Evolutionary conservation across 805 yeast species (phyloP), one percentile per base, ranked within the genome.

Genomic region (Candida orba): DNA sequence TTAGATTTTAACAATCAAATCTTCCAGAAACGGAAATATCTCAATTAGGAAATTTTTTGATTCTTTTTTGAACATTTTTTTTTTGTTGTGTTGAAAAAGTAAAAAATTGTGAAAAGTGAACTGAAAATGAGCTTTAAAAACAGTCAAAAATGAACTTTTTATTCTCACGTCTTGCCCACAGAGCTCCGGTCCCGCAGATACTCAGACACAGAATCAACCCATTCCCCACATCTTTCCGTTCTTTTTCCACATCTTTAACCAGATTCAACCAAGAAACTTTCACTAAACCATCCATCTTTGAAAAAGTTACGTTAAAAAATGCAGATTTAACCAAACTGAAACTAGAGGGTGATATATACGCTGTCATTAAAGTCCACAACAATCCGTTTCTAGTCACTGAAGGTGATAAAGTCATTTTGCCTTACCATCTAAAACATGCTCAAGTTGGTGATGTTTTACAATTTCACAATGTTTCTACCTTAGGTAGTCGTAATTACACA

Each of bases 401-500:
- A 52, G 99, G 99, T 20, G 99, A 93, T 63, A 75, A 72, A 51
- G 75, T 93, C 41, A 74, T 79, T 22, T 64, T 93, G 34, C 96
- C 97, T 3, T 90, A 77, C 64, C 76, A 79, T 50, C 59, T 93
- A 69, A 82, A 79, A 54, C 76, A 78, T 42, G 93, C 83, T 10
- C 72, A 79, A 41, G 81, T 91, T 4, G 99, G 99, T 17, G 96
- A 90, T 62, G 70, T 71, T n/a, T 68, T 93, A 41, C 66, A 72
- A 39, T 73, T 93, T 59, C 78, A 76, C 49, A 81, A 88, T 54
- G 89, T 91, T 31, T 76, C 82, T 14, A 80, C 88, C 10, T 64
- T 93, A 25, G 99, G 99, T 3, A 81, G 95, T 8, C 80, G 95
- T 39, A 83, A 87, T 59, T 84, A 76, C 67, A 88, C 89, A 12